phyloP scores from a whole-genome alignment of 2,329 filamentous ascomycete species.

The Pseudogymnoascus sp. region DNA sequence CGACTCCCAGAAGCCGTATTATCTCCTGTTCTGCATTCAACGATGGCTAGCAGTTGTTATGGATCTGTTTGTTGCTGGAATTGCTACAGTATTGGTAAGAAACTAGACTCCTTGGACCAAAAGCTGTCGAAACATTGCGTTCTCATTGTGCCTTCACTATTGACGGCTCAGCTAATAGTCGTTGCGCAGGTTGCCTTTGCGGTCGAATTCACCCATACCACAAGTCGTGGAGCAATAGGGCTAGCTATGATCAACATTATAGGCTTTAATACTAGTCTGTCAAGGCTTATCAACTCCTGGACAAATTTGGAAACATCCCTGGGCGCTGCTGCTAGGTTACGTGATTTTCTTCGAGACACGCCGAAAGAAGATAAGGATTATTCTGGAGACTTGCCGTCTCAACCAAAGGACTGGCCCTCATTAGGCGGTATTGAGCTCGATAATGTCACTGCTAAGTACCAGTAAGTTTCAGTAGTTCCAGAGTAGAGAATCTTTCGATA shows the following conservation, averaged over 20 bases:
- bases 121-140: neutral
- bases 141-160: neutral
- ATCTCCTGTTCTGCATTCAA: slow-evolving; percentile 37
- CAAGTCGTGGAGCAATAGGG: slow-evolving; percentile 21
- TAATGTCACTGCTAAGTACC: slow-evolving; percentile 15
- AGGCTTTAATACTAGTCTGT: slow-evolving; percentile 15
- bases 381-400: neutral
- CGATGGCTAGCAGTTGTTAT: slow-evolving; percentile 37
- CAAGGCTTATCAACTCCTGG: slow-evolving; percentile 10
- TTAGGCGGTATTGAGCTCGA: slow-evolving; percentile 25
- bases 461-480: neutral
- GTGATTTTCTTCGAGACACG: neutral
- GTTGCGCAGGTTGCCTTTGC: slow-evolving; percentile 27
- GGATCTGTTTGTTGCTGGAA: slow-evolving; percentile 24
- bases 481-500: neutral
- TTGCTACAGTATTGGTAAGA: slow-evolving; percentile 15
- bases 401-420: slow-evolving; percentile 23
- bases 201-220: slow-evolving; percentile 1
- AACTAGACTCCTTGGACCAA: neutral
- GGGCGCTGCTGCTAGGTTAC: neutral
- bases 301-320: neutral
- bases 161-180: neutral
- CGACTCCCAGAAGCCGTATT: slow-evolving; percentile 39
- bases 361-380: neutral
- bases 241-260: slow-evolving; percentile 22